Evolutionary conservation across 345 rosid genomes (phyloP).

Genomic region (Acer saccharum): DNA sequence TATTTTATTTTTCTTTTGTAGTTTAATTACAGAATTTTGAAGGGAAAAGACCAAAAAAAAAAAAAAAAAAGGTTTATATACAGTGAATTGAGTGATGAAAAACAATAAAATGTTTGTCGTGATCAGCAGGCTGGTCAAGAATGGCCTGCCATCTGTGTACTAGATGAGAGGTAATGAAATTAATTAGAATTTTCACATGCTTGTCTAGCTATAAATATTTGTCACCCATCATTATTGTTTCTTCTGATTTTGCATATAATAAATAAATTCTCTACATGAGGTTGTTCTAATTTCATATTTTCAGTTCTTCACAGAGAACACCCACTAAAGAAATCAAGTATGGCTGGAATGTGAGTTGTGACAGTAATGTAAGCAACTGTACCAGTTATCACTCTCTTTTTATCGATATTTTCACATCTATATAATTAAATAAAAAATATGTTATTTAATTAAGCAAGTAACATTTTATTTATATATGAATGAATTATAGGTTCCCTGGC

Average conservation of each 20-base stretch:
- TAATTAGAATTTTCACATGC: not conserved
- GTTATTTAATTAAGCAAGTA: too few species aligned
- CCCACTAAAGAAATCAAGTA: not conserved
- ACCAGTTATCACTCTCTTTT: not conserved
- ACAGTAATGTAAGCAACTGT: not conserved
- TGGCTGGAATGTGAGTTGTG: not conserved
- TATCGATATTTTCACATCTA: not conserved
- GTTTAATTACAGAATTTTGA: too few species aligned
- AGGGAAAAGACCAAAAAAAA: too few species aligned
- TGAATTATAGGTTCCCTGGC: too few species aligned
- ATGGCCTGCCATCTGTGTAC: not conserved
- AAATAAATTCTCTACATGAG: constrained; percentile 2
- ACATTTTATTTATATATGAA: too few species aligned
- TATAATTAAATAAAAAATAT: too few species aligned
- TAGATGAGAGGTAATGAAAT: not conserved
- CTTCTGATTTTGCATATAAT: constrained; percentile 8
- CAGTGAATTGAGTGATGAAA: not conserved
- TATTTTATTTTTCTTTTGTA: too few species aligned
- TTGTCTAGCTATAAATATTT: not conserved
- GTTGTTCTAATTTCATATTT: not conserved
- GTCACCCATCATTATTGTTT: not conserved
- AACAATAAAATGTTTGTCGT: too few species aligned
- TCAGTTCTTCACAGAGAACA: not conserved
- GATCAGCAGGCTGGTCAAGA: not conserved
- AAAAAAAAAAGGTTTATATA: not conserved